Base-by-base conservation (phyloP, 495 filamentous ascomycete species). In the Lindgomyces ingoldianus region DNA sequence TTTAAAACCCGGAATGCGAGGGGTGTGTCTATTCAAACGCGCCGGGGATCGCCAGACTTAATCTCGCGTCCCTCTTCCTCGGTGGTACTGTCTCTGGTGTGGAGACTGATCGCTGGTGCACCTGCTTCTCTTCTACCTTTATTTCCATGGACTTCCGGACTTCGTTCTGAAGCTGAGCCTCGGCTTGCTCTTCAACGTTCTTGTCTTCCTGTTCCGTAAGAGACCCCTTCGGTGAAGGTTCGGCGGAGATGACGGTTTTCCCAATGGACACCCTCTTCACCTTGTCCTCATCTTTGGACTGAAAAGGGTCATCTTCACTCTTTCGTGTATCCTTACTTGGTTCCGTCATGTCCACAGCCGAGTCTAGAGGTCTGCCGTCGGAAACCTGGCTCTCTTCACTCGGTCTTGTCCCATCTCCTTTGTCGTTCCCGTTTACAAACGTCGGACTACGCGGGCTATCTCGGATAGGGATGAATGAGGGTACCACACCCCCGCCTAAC, bases 401-500 rank as follows among this genome's bases (percentile, higher is more conserved):
- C 49, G 65, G 59, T 49, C 57, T 64, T 41, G 44, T 45, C 19
- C 18, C 50, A 27, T 64, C 57, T 0, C 1, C 52, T 18, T 60
- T 65, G 14, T 16, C 36, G 10, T 30, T 49, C 29, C 42, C 50
- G 26, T 62, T 54, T 24, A 48, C 72, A 11, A 63, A 63, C 0
- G 65, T 68, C 36, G 73, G 65, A 53, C 71, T 73, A n/a, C 58
- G 58, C 8, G 72, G 73, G 27, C 63, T 67, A 3, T 73, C 70
- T 53, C 64, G 30, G 26, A 57, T 33, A 1, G 51, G 44, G 29
- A 77, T 64, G 24, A 81, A 81, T n/a, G 80, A 75, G 0, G 92
- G 93, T 46, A 97, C 78, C 3, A 97, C 90, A 18, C 93, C 93
- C 16, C 89, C 93, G 16, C 93, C 93, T 47, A 98, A 84, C 26